These are phyloP conservation scores for Saccharomyces jurei DNA, from an alignment of 805 yeast genomes.

Conservation along the genomic window DNA sequence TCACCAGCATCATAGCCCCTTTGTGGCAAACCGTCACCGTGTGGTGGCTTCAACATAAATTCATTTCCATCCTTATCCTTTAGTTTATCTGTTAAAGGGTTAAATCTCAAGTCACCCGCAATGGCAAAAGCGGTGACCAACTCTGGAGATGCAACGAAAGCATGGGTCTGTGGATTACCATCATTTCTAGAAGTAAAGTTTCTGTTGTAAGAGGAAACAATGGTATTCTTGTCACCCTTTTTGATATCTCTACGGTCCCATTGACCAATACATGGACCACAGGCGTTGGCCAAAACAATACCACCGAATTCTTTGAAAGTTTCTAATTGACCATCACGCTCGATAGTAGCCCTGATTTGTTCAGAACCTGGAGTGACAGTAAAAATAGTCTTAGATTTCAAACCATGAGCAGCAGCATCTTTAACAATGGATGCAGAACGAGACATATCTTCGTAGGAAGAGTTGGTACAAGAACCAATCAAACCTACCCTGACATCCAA, in stretches of 20 bases:
- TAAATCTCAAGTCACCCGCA: constrained; percentile 93
- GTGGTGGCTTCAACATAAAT: constrained; percentile 81
- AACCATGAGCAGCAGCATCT: constrained; percentile 80
- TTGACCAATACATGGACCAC: constrained; percentile 99
- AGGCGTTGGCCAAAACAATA: constrained; percentile 88
- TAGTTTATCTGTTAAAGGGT: constrained; percentile 87
- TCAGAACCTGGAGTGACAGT: constrained; percentile 98
- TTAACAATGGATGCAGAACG: constrained; percentile 85
- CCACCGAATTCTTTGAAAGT: constrained; percentile 85
- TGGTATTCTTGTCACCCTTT: constrained; percentile 93
- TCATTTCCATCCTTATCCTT: constrained; percentile 83
- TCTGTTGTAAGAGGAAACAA: constrained; percentile 95
- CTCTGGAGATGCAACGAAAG: constrained; percentile 95
- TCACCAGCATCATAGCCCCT: constrained; percentile 89
- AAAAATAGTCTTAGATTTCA: constrained; percentile 84
- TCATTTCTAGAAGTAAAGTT: constrained; percentile 97
- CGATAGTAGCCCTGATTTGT: constrained; percentile 94
- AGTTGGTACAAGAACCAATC: constrained; percentile 97
- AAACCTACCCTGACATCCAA: constrained; percentile 79
- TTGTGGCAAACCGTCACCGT: constrained; percentile 83
- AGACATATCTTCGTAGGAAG: constrained; percentile 97
- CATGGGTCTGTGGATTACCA: constrained; percentile 96
- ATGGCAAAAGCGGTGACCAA: constrained; percentile 91
- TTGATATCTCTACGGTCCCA: constrained; percentile 92
- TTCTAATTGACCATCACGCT: constrained; percentile 83